Percentiles rank a stretch among this genome's conserved stretches.
Conservation (phyloP, 2,329 filamentous ascomycete species). For the Macroventuria anomochaeta region DNA sequence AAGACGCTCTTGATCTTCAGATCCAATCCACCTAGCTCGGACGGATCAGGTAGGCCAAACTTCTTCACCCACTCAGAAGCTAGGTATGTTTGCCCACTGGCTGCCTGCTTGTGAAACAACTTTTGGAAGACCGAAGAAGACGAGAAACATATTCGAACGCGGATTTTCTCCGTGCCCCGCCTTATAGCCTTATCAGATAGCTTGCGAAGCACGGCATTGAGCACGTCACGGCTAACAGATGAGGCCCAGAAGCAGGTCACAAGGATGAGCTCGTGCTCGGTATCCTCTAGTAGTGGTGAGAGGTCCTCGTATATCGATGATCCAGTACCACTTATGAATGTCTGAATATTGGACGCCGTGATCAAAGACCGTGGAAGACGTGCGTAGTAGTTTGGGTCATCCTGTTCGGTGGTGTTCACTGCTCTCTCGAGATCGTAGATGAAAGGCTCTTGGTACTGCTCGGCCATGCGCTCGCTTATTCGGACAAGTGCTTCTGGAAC, state of each 20-base stretch:
- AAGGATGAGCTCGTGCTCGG: constrained; percentile 71
- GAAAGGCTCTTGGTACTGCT: constrained; percentile 32
- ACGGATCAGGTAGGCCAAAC: constrained; percentile 68
- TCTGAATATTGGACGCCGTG: constrained; percentile 44
- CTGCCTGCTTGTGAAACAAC: constrained; percentile 71
- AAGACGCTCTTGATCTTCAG: constrained; percentile 79
- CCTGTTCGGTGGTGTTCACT: constrained; percentile 27
- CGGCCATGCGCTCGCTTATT: neutral
- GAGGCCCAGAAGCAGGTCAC: constrained; percentile 84
- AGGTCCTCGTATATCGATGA: constrained; percentile 47
- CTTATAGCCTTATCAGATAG: constrained; percentile 60
- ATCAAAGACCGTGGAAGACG: constrained; percentile 42
- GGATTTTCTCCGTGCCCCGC: constrained; percentile 53
- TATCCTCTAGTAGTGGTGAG: constrained; percentile 64
- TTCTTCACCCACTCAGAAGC: constrained; percentile 63
- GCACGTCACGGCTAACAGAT: constrained; percentile 65
- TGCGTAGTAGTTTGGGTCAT: constrained; percentile 52
- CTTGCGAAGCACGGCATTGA: constrained; percentile 64
- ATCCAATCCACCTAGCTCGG: constrained; percentile 66
- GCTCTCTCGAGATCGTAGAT: constrained; percentile 36
- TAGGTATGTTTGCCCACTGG: constrained; percentile 67
- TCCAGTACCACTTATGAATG: constrained; percentile 55
- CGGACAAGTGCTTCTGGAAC: neutral
- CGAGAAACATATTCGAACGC: constrained; percentile 78
- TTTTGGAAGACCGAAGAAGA: constrained; percentile 76